Conservation (phyloP, 2,329 filamentous ascomycete species). For the Hypoxylon sp. region DNA sequence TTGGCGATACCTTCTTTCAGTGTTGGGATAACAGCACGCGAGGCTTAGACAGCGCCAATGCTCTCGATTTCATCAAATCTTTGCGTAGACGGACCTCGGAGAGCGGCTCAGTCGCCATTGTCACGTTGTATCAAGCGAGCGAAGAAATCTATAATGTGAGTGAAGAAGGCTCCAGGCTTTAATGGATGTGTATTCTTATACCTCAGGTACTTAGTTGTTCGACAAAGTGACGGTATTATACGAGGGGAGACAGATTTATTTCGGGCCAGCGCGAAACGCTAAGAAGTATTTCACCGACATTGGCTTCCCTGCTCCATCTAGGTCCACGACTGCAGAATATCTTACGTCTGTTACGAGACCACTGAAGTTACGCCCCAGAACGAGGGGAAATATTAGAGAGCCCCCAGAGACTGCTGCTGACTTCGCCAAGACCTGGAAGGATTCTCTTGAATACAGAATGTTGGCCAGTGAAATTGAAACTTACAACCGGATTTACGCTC, state of each 20-base stretch:
- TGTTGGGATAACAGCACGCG: constrained; percentile 63
- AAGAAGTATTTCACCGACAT: constrained; percentile 73
- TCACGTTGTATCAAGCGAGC: constrained; percentile 75
- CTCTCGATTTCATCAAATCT: constrained; percentile 78
- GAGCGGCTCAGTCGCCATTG: constrained; percentile 51
- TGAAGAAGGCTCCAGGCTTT: no score
- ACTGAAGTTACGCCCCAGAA: neutral
- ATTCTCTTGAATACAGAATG: neutral
- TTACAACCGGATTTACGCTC: neutral
- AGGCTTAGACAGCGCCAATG: constrained; percentile 79
- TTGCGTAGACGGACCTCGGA: constrained; percentile 62
- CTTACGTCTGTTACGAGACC: constrained; percentile 72
- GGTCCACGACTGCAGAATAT: constrained; percentile 77
- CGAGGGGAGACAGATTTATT: constrained; percentile 71
- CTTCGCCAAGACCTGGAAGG: neutral
- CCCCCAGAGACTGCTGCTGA: neutral
- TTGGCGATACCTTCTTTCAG: constrained; percentile 55
- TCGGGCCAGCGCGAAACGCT: constrained; percentile 70
- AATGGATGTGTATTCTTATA: no score
- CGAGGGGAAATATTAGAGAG: neutral
- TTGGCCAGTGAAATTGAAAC: neutral
- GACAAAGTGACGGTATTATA: constrained; percentile 70
- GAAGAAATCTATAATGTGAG: constrained; percentile 69
- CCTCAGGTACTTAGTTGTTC: constrained; percentile 54
- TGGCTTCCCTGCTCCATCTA: constrained; percentile 73